Evolutionary conservation across 192 early-diverging fungal genomes (phyloP).

Genomic region (Pecoramyces ruminantium): DNA sequence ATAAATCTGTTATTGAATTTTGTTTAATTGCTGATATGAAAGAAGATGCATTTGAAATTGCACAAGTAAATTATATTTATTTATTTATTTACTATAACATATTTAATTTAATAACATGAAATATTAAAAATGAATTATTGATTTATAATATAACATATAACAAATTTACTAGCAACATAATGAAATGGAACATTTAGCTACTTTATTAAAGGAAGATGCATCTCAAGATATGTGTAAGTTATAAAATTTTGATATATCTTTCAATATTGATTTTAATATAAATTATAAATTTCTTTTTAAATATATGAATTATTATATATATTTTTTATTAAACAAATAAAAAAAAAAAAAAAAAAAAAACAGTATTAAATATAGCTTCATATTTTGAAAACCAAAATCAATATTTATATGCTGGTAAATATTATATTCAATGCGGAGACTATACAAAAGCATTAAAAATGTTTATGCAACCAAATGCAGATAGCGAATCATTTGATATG

Average conservation of each 20-base stretch:
- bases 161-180: conserved; percentile 24
- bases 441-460: conserved; percentile 21
- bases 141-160: too few species aligned
- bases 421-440: conserved; percentile 18
- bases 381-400: conserved; percentile 24
- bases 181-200: conserved; percentile 30
- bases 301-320: too few species aligned
- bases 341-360: too few species aligned
- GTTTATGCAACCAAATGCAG: conserved; percentile 13
- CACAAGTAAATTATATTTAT: conserved; percentile 8
- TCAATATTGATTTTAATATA: too few species aligned
- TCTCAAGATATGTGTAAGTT: conserved; percentile 11
- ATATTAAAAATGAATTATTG: too few species aligned
- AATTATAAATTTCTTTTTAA: too few species aligned
- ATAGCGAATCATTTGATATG: conserved; percentile 11
- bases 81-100: background rate
- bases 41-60: conserved; percentile 35
- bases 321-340: too few species aligned
- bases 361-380: background rate
- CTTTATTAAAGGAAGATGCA: conserved; percentile 24
- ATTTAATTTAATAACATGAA: too few species aligned
- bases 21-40: conserved; percentile 32
- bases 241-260: too few species aligned
- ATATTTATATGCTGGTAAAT: conserved; percentile 22
- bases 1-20: conserved; percentile 32